Percentiles rank a stretch among this genome's conserved stretches.
phyloP scores from a whole-genome alignment of 805 yeast species.

The Myxozyma kluyveri region DNA sequence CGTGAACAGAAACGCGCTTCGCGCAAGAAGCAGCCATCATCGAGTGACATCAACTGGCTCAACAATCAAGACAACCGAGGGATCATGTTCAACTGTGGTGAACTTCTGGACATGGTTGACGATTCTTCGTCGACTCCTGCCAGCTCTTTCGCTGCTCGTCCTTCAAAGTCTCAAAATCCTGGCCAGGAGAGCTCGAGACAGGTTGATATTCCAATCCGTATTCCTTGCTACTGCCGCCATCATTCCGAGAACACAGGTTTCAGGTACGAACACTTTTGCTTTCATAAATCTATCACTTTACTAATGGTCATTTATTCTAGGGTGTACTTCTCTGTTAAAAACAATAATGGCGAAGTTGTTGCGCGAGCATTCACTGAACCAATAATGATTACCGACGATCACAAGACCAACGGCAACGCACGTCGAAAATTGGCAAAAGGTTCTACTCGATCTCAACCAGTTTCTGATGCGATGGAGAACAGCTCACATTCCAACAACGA shows the following conservation, averaged over 20 bases:
- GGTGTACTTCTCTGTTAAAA: conserved; percentile 51
- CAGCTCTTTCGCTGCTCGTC: neutral
- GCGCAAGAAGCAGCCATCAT: conserved; percentile 77
- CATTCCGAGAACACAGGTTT: conserved; percentile 88
- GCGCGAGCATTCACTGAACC: conserved; percentile 71
- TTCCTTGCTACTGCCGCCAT: conserved; percentile 94
- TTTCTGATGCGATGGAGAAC: conserved; percentile 19
- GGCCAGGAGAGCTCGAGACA: conserved; percentile 37
- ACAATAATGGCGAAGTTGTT: conserved; percentile 58
- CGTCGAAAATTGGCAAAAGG: conserved; percentile 13
- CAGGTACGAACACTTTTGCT: conserved; percentile 45
- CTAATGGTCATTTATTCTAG: conserved; percentile 10
- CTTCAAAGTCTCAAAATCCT: conserved; percentile 17
- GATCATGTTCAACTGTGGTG: conserved; percentile 86
- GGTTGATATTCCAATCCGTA: conserved; percentile 61
- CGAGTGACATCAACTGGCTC: conserved; percentile 77
- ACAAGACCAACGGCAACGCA: conserved; percentile 50
- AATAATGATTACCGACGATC: conserved; percentile 92
- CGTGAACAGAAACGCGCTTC: conserved; percentile 93
- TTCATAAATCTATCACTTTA: neutral
- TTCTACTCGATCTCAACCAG: conserved; percentile 3
- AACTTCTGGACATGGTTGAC: conserved; percentile 54
- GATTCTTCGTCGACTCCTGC: conserved; percentile 47
- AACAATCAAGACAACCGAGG: conserved; percentile 74
- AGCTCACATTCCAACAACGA: conserved; percentile 12